phyloP scores from a whole-genome alignment of 2,329 filamentous ascomycete species.

The Colletotrichum sp. region DNA sequence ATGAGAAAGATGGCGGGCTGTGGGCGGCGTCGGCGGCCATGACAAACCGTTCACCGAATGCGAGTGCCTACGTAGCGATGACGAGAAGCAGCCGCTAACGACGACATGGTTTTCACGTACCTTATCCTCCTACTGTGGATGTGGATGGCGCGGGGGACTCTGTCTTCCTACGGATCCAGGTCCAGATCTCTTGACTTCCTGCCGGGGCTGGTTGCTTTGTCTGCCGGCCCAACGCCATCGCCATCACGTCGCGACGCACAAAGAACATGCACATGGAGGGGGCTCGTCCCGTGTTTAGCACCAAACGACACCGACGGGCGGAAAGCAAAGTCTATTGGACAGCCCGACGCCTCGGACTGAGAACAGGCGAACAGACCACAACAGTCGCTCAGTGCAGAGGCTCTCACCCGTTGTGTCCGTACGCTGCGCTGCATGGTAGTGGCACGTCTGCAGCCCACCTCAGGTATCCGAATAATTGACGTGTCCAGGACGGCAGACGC shows the following conservation, averaged over 20 bases:
- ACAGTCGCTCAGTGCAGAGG: not conserved
- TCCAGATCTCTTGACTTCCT: conserved; percentile 2
- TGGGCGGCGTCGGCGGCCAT: not conserved
- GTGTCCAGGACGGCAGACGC: not conserved
- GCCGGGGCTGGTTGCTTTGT: not conserved
- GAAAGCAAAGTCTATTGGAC: not conserved
- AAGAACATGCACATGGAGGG: conserved; percentile 12
- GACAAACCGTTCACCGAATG: not conserved
- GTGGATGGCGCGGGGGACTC: conserved; percentile 7
- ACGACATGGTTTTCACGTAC: not conserved
- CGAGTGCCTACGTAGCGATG: conserved; percentile 4
- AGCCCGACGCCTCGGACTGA: not conserved
- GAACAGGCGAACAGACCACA: not conserved
- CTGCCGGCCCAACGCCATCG: not conserved
- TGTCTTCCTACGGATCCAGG: not conserved
- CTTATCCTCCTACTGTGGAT: not conserved
- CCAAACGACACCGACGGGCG: not conserved
- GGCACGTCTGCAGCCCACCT: not conserved
- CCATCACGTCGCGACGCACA: not conserved
- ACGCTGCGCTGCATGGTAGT: not conserved
- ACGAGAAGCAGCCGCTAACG: not conserved
- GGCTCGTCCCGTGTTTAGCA: conserved; percentile 13
- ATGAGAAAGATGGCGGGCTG: not conserved
- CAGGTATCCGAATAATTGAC: not conserved
- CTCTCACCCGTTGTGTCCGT: not conserved